Conservation (phyloP, 495 filamentous ascomycete genomes). For the Neurospora cerealis region DNA sequence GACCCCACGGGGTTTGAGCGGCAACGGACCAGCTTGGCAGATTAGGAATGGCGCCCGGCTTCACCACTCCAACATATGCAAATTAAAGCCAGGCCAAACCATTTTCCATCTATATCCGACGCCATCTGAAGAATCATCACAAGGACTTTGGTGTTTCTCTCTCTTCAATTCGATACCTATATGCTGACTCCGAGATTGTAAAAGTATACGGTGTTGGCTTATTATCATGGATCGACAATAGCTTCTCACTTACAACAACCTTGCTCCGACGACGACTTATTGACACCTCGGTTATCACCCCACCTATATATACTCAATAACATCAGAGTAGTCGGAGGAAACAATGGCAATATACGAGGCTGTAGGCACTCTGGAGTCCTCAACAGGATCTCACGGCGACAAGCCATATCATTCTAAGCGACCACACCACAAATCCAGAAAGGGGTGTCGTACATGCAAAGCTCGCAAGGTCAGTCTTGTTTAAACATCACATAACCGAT, state of each 20-base stretch:
- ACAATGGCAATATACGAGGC: neutral
- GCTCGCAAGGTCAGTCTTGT: conserved; percentile 19
- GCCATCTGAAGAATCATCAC: neutral
- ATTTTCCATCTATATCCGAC: neutral
- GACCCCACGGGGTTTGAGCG: neutral
- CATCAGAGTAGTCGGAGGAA: neutral
- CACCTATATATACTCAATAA: neutral
- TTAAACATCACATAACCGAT: neutral
- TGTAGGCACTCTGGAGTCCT: neutral
- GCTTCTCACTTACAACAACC: neutral
- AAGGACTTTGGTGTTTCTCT: neutral
- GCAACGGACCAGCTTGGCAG: neutral
- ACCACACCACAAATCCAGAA: conserved; percentile 41
- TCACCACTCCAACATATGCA: neutral
- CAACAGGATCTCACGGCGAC: neutral
- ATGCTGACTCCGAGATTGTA: neutral
- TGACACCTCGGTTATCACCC: neutral
- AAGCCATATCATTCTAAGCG: conserved; percentile 37
- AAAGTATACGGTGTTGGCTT: neutral
- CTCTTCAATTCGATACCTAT: neutral
- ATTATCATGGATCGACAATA: neutral
- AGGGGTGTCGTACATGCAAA: conserved; percentile 42
- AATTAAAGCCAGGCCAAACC: neutral
- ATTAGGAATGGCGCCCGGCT: neutral
- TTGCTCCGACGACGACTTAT: neutral